phyloP scores from a whole-genome alignment of 139 green algal genomes.

The Chlamydomonas incerta region DNA sequence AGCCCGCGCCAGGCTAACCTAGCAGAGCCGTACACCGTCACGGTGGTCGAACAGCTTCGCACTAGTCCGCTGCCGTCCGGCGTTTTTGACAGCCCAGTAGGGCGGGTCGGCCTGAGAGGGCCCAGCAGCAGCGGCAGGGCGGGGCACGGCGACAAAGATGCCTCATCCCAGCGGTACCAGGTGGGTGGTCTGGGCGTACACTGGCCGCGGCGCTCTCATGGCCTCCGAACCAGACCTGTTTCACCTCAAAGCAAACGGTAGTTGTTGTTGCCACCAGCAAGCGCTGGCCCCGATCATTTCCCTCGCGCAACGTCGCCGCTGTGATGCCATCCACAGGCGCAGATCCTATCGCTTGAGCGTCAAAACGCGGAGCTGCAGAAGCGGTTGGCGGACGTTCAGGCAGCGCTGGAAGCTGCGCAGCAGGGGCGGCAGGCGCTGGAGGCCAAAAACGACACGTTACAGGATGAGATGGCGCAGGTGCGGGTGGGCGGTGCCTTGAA shows the following conservation, averaged over 20 bases:
- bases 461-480: slow-evolving; percentile 26
- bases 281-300: too few species aligned
- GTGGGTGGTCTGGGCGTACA: too few species aligned
- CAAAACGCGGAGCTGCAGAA: slow-evolving; percentile 33
- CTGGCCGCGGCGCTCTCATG: too few species aligned
- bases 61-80: slow-evolving; percentile 9
- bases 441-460: slow-evolving; percentile 1
- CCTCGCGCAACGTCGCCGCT: too few species aligned
- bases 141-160: neutral
- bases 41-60: slow-evolving; percentile 15
- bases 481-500: too few species aligned
- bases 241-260: too few species aligned
- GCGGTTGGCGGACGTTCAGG: slow-evolving; percentile 8
- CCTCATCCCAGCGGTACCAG: slow-evolving; percentile 7
- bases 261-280: too few species aligned
- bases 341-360: slow-evolving; percentile 25
- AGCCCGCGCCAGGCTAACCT: neutral
- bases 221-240: too few species aligned
- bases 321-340: slow-evolving; percentile 2
- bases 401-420: slow-evolving; percentile 21
- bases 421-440: neutral
- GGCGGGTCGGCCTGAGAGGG: neutral
- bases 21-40: neutral
- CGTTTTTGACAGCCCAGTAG: neutral
- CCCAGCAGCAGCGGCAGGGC: neutral